A percentile compares a stretch with the other conserved stretches of the same genome.
Evolutionary conservation across 768 basidiomycete species (phyloP).

Genomic region (Zangia roseola): DNA sequence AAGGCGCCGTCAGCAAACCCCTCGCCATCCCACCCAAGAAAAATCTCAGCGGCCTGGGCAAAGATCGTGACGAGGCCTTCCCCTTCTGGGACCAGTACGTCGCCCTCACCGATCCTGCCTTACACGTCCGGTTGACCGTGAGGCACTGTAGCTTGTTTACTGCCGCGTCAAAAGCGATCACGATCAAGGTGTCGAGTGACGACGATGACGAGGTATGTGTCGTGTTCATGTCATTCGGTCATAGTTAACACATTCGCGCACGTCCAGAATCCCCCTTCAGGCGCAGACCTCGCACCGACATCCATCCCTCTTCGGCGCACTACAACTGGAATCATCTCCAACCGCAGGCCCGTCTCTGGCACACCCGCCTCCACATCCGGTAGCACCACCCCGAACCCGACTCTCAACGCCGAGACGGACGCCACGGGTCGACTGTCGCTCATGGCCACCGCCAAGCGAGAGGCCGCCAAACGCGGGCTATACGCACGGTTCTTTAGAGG

Average conservation of each 20-base stretch:
- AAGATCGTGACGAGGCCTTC: slow-evolving; percentile 92
- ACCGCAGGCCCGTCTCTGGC: slow-evolving; percentile 55
- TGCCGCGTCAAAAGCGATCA: slow-evolving; percentile 80
- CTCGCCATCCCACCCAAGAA: slow-evolving; percentile 82
- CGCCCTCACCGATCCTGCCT: neutral
- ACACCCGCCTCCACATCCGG: slow-evolving; percentile 49
- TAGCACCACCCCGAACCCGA: slow-evolving; percentile 38
- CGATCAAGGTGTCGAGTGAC: slow-evolving; percentile 58
- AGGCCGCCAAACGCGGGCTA: slow-evolving; percentile 70
- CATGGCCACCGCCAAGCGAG: slow-evolving; percentile 67
- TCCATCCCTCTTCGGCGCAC: slow-evolving; percentile 51
- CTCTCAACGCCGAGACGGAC: slow-evolving; percentile 1
- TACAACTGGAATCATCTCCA: slow-evolving; percentile 72
- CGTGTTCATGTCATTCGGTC: neutral
- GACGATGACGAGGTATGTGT: slow-evolving; percentile 40
- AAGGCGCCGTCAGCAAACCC: slow-evolving; percentile 76
- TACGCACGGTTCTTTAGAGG: slow-evolving; percentile 85
- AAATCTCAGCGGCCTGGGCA: slow-evolving; percentile 82
- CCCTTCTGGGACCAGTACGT: slow-evolving; percentile 98
- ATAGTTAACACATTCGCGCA: neutral
- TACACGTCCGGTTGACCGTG: neutral
- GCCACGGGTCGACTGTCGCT: slow-evolving; percentile 41
- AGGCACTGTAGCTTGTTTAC: slow-evolving; percentile 53
- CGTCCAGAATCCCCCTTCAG: slow-evolving; percentile 15
- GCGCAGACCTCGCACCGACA: slow-evolving; percentile 2